Conservation (phyloP, 2,329 filamentous ascomycete genomes). For the Diaporthe longicolla region DNA sequence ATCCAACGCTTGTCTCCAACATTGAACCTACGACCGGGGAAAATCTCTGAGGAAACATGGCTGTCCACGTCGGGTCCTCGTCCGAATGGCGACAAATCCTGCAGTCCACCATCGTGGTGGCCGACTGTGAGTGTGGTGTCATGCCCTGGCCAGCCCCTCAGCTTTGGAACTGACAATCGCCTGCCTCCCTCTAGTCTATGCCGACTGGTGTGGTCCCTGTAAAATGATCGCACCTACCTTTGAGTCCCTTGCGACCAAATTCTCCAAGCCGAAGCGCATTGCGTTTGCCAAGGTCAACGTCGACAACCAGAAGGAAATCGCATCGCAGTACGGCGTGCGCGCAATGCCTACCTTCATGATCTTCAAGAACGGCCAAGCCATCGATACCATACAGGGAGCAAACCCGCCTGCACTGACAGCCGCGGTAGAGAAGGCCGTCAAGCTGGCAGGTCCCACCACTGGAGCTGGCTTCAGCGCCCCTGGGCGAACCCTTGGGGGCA, state of each 20-base stretch:
- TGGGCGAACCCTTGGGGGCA: conserved; percentile 70
- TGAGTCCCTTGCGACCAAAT: conserved; percentile 83
- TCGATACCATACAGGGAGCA: conserved; percentile 85
- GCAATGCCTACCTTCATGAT: conserved; percentile 97
- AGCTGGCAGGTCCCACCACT: conserved; percentile 60
- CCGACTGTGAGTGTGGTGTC: conserved; percentile 79
- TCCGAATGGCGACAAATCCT: conserved; percentile 81
- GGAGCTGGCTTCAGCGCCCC: conserved; percentile 66
- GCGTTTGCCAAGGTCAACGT: conserved; percentile 95
- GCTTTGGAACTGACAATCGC: conserved; percentile 45
- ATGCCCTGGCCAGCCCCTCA: conserved; percentile 33
- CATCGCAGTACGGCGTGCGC: conserved; percentile 82
- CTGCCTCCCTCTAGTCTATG: conserved; percentile 76
- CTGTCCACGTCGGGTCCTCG: conserved; percentile 73
- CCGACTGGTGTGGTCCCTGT: conserved; percentile 95
- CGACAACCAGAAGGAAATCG: conserved; percentile 83
- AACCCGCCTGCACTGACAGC: conserved; percentile 82
- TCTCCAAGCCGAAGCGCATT: conserved; percentile 85
- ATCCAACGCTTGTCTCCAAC: not conserved
- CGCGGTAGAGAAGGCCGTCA: conserved; percentile 80
- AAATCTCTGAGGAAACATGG: conserved; percentile 53
- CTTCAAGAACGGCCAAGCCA: conserved; percentile 80
- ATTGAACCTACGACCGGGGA: not conserved
- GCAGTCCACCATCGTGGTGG: conserved; percentile 80
- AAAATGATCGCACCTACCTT: conserved; percentile 92